Base-by-base conservation (phyloP, 176 grass and related monocot genomes). In the Aegilops tauschii region DNA sequence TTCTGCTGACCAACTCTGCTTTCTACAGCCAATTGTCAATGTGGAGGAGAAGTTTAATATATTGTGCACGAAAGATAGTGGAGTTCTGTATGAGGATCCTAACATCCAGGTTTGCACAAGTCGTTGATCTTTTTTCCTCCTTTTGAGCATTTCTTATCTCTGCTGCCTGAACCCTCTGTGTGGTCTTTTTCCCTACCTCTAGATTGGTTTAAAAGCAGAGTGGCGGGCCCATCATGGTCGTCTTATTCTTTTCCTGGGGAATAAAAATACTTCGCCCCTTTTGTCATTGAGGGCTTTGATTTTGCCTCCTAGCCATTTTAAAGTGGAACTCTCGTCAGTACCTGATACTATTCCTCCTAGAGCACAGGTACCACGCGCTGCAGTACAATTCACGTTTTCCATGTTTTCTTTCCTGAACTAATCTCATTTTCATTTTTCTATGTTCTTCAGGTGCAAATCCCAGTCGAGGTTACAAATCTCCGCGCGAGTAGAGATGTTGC, bases 171-270 rank as follows among this genome's bases (percentile, higher is more conserved):
- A 72, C 63, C 39, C 37, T 68, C 8, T 39, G 56, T 73, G 67
- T 69, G 25, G 8, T 42, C 54, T n/a, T 83, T 83, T 80, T 65
- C 23, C 31, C 84, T 79, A 82, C 81, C 68, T 86, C 40, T 76
- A 99, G 97, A 94, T 99, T 94, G 97, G 97, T 71, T 84, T 96
- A 76, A 99, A 99, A 89, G 97, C 94, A 76, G 94, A 99, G 56
- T 99, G 97, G 97, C 88, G 92, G 76, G 92, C 87, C 7, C 90
- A 99, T 89, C 93, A 94, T 85, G 97, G 97, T 4, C 90, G 94
- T 65, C 81, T 99, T 75, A 87, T 96, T 88, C 97, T 99, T 56
- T 99, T 99, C 85, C 47, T 99, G 76, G 97, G 97, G 17, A 99
- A 99, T 90, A 99, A 99, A 91, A 99, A 85, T 64, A 99, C 94